Base-by-base conservation (phyloP, 441 rosid genomes). In the Euphorbia schlechtendalii region DNA sequence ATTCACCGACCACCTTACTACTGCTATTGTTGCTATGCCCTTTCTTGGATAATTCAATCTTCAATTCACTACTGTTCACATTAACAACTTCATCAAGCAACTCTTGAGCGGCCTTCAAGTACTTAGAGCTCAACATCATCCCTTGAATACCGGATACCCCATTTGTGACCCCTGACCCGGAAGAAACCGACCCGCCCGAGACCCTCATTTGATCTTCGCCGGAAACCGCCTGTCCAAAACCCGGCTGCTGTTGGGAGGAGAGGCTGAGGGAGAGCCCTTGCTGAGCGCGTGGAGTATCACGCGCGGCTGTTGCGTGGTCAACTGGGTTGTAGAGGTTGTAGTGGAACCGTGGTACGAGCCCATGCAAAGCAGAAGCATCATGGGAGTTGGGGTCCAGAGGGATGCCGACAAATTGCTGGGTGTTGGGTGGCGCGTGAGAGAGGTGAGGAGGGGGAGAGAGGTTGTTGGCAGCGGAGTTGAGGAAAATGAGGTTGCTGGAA, bases 61-160 rank as follows among this genome's bases (percentile, higher is more conserved):
- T 76, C 56, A 86, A 69, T 32, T 76, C 89, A 27, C 67, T 72
- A 53, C 61, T 82, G 65, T 86, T 86, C 38, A 90, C 97, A 76
- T 80, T 93, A 67, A 86, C 98, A 34, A 93, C 96, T 75, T 93
- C 95, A 62, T 93, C 97, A 27, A 93, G 91, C 55, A 93, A 86
- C 74, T 90, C 98, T 76, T 90, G 97, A 55, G 93, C 87, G 3
- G 96, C 97, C 53, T 83, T 93, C 81, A 93, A 75, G 85, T 84
- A 93, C 82, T 86, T 93, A 30, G 97, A 93, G 84, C 95, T 84
- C 75, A 82, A 45, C 74, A 83, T 22, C 55, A 87, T 87, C 40
- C 86, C 79, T 45, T 87, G 95, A 66, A 84, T 74, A 36, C 87
- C 86, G n/a, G 86, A 70, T 4, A 83, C 83, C 7, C 91, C 93